phyloP scores from a whole-genome alignment of 306 rosid genomes.

The Fagus sylvatica region DNA sequence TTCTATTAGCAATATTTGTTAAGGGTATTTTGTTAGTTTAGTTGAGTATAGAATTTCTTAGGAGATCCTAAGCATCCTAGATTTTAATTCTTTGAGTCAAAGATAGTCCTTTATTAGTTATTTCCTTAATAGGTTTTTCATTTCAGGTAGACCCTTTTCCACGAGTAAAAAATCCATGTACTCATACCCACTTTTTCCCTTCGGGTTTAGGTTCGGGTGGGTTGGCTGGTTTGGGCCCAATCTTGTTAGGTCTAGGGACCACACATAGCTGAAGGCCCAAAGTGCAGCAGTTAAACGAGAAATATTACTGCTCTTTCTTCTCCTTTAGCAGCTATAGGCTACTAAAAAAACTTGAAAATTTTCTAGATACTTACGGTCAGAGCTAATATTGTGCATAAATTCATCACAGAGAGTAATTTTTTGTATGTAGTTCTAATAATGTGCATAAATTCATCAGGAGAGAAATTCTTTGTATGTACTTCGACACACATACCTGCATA shows the following conservation, averaged over 20 bases:
- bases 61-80: too few species aligned
- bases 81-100: too few species aligned
- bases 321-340: background rate
- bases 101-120: too few species aligned
- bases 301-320: background rate
- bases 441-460: background rate
- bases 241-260: background rate
- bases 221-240: too few species aligned
- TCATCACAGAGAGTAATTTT: background rate
- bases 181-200: too few species aligned
- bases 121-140: too few species aligned
- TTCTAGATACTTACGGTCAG: background rate
- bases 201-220: too few species aligned
- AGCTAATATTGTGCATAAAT: background rate
- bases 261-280: background rate
- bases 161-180: too few species aligned
- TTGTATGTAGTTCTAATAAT: background rate
- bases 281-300: background rate
- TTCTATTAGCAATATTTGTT: too few species aligned
- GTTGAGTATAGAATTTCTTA: too few species aligned
- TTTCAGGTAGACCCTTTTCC: too few species aligned
- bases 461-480: background rate
- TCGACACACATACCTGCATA: slow-evolving; percentile 68
- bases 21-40: too few species aligned
- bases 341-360: background rate